Conservation (phyloP, 208 protist genomes). For the Sergeia podlipaevii region DNA sequence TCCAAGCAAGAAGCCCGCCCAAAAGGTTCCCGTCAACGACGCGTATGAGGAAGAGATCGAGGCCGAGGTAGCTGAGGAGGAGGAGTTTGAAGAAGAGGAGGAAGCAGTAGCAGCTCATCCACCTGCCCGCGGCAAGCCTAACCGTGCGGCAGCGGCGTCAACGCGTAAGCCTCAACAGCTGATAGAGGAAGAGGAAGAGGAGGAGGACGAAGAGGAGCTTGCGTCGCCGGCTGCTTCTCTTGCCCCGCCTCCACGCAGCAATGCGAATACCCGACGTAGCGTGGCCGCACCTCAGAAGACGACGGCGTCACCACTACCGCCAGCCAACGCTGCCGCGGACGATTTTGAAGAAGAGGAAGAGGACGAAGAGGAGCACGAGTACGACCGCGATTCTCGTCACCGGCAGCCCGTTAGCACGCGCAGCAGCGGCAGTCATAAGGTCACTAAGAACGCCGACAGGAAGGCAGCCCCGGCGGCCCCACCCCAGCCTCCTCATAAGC, state of each 20-base stretch:
- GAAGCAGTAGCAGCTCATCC: not conserved
- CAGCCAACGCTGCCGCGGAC: not conserved
- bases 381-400: not conserved
- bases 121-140: not conserved
- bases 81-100: conserved; percentile 17
- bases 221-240: not conserved
- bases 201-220: conserved; percentile 8
- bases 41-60: conserved; percentile 11
- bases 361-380: conserved; percentile 12
- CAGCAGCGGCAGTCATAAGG: too few relatives aligned
- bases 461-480: too few relatives aligned
- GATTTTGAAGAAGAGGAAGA: not conserved
- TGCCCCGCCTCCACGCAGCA: not conserved
- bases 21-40: not conserved
- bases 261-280: not conserved
- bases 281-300: not conserved
- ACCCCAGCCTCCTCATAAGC: too few relatives aligned
- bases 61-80: conserved; percentile 6
- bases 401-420: too few relatives aligned
- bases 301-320: not conserved
- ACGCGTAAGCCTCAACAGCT: not conserved
- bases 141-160: not conserved
- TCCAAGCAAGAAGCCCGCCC: not conserved
- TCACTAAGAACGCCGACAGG: too few relatives aligned
- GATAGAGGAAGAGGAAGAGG: conserved; percentile 1